Conservation (phyloP, 202 grass and related monocot species). For the Setaria viridis region DNA sequence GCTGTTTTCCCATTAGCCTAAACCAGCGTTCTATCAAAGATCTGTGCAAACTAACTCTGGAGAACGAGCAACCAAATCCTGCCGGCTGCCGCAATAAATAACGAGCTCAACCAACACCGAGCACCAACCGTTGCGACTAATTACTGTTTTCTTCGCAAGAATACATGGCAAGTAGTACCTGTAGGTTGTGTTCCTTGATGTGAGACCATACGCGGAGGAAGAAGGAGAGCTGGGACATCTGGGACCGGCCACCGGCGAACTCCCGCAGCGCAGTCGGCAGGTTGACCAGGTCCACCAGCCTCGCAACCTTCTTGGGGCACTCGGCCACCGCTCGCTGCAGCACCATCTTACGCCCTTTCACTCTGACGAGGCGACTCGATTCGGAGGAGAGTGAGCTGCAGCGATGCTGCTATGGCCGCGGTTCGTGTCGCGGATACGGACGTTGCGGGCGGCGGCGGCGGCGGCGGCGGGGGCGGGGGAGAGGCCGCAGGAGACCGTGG, state of each 20-base stretch:
- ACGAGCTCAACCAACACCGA: neutral
- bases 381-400: neutral
- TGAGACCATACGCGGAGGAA: slow-evolving; percentile 86
- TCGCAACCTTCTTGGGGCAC: slow-evolving; percentile 84
- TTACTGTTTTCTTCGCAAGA: neutral
- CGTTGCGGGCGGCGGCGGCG: neutral
- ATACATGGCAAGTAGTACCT: slow-evolving; percentile 44
- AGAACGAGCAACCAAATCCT: slow-evolving; percentile 8
- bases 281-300: slow-evolving; percentile 82
- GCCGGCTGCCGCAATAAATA: neutral
- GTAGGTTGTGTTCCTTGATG: slow-evolving; percentile 87
- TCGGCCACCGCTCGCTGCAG: slow-evolving; percentile 48
- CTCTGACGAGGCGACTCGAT: neutral
- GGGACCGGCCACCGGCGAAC: slow-evolving; percentile 76
- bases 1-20: slow-evolving; percentile 1
- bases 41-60: neutral
- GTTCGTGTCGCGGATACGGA: neutral
- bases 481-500: neutral
- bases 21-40: neutral
- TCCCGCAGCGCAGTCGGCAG: slow-evolving; percentile 69
- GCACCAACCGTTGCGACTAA: neutral
- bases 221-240: slow-evolving; percentile 90
- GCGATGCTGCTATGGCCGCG: neutral
- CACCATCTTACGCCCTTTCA: slow-evolving; percentile 33
- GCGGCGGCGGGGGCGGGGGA: neutral